Percentiles rank a stretch among this genome's conserved stretches.
Conservation (phyloP, 2,329 filamentous ascomycete species). For the Anisogramma anomala region DNA sequence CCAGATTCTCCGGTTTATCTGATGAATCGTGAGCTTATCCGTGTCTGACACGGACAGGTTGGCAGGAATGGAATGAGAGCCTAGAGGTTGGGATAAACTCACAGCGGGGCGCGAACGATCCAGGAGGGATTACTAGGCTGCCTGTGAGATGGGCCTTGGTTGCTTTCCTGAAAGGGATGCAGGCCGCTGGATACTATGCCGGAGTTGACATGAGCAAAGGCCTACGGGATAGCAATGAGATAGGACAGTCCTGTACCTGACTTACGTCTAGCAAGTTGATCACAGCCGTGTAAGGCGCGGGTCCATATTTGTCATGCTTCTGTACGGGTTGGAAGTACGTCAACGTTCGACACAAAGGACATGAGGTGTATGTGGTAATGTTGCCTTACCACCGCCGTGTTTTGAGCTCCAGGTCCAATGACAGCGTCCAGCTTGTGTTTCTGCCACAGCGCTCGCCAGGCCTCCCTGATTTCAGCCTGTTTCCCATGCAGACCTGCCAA, state of each 20-base stretch:
- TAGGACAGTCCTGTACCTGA: not conserved
- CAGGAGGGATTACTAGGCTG: not conserved
- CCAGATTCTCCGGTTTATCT: constrained; percentile 9
- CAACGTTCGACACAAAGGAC: no score
- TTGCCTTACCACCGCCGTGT: constrained; percentile 7
- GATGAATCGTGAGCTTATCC: not conserved
- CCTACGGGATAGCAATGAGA: not conserved
- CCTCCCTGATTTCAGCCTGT: constrained; percentile 8
- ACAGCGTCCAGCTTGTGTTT: constrained; percentile 12
- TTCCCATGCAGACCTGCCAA: constrained; percentile 9
- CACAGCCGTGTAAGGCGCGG: constrained; percentile 12
- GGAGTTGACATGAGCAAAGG: not conserved
- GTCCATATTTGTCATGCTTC: constrained; percentile 14
- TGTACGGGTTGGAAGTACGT: no score
- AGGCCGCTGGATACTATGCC: constrained; percentile 10
- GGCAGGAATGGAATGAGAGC: no score
- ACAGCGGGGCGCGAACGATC: constrained; percentile 10
- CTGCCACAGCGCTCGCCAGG: constrained; percentile 12
- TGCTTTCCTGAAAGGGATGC: constrained; percentile 5
- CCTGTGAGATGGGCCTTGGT: constrained; percentile 1
- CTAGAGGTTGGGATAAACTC: constrained; percentile 3
- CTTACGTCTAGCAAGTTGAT: constrained; percentile 15
- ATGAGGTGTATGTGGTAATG: no score
- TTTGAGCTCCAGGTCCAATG: constrained; percentile 11
- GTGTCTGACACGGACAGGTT: not conserved